Conservation (phyloP, 2,329 filamentous ascomycete species). For the Fusarium nygamai region DNA sequence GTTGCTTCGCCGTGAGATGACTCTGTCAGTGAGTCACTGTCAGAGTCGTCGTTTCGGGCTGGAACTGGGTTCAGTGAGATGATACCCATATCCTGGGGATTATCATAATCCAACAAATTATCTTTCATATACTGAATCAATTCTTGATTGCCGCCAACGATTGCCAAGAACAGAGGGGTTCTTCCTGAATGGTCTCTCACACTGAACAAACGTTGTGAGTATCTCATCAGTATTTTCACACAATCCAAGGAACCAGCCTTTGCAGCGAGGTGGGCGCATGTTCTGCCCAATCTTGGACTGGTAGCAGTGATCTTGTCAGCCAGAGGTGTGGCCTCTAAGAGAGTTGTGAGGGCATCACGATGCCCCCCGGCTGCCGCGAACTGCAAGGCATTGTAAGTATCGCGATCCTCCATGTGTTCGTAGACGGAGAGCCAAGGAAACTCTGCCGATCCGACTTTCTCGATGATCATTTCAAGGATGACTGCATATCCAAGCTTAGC, state of each 20-base stretch:
- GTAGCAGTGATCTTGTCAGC: constrained; percentile 1
- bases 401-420: background rate
- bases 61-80: background rate
- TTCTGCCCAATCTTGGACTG: constrained; percentile 17
- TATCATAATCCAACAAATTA: constrained; percentile 4
- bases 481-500: constrained; percentile 21
- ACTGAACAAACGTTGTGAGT: constrained; percentile 20
- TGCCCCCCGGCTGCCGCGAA: constrained; percentile 32
- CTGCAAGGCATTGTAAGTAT: constrained; percentile 36
- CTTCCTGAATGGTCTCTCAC: constrained; percentile 23
- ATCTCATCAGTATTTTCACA: constrained; percentile 19
- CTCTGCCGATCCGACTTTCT: background rate
- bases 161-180: constrained; percentile 33
- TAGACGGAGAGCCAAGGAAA: constrained; percentile 31
- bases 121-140: constrained; percentile 31
- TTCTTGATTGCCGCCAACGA: constrained; percentile 10
- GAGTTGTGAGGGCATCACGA: constrained; percentile 13
- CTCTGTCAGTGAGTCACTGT: background rate
- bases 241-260: constrained; percentile 30
- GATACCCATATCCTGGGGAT: constrained; percentile 9
- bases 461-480: constrained; percentile 27
- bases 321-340: constrained; percentile 31
- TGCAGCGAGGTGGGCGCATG: constrained; percentile 36
- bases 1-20: background rate
- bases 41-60: background rate